Percentiles rank a stretch among this genome's conserved stretches.
phyloP scores from a whole-genome alignment of 2,329 filamentous ascomycete genomes.

The Botrytis hyacinthi region DNA sequence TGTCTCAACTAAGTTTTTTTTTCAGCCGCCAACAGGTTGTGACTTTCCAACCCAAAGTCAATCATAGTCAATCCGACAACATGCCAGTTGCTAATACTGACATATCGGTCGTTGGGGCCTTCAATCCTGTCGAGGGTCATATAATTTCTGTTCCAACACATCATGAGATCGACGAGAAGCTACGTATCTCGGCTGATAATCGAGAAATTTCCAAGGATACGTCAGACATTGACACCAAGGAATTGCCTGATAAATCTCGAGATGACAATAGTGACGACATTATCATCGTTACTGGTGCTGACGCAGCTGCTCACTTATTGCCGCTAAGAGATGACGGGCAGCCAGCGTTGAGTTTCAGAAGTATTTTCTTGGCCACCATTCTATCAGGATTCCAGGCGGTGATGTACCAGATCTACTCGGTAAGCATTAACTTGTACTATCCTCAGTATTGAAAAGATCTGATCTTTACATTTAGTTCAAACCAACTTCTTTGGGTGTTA shows the following conservation, averaged over 20 bases:
- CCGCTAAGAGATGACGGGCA: conserved; percentile 55
- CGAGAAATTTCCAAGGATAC: conserved; percentile 22
- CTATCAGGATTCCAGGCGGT: conserved; percentile 54
- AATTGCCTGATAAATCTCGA: conserved; percentile 34
- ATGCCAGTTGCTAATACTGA: conserved; percentile 29
- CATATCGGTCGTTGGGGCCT: conserved; percentile 33
- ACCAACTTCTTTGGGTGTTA: conserved; percentile 46
- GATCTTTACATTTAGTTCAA: conserved; percentile 45
- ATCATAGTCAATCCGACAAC: conserved; percentile 2
- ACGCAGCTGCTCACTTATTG: conserved; percentile 50
- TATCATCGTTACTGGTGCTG: conserved; percentile 52
- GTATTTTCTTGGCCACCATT: conserved; percentile 49
- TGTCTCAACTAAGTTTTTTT: neutral
- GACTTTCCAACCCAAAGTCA: neutral
- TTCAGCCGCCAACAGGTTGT: neutral
- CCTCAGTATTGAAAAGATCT: neutral
- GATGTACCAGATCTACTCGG: conserved; percentile 55
- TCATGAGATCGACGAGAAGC: conserved; percentile 38
- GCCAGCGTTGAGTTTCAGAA: conserved; percentile 51
- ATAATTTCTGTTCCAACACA: conserved; percentile 37
- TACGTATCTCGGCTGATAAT: conserved; percentile 18
- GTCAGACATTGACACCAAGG: conserved; percentile 32
- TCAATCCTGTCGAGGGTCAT: conserved; percentile 38
- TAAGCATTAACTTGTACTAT: conserved; percentile 35
- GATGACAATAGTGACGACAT: conserved; percentile 41